Conservation (phyloP, 1,139 yeast genomes). For the Magnusiomyces ingens region DNA sequence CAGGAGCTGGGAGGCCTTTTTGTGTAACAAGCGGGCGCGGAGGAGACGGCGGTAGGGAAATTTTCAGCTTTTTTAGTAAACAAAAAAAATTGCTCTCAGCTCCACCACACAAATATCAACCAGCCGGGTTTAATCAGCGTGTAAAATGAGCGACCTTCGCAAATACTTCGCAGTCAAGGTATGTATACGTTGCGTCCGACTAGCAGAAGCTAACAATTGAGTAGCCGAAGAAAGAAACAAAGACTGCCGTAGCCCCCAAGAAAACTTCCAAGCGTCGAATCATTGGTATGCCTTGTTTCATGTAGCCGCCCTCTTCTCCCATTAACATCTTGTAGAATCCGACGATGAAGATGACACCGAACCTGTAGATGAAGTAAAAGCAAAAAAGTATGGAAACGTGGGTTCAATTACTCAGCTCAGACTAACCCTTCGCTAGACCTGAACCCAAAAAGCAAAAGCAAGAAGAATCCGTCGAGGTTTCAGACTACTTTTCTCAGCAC, state of each 20-base stretch:
- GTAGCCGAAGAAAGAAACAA: constrained; percentile 6
- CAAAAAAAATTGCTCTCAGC: too few species aligned
- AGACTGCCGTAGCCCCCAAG: neutral
- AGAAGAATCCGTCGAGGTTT: constrained; percentile 4
- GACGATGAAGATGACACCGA: constrained; percentile 12
- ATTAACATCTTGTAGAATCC: constrained; percentile 8
- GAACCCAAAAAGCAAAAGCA: constrained; percentile 1
- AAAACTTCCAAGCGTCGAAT: constrained; percentile 9
- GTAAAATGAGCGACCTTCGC: constrained; percentile 12
- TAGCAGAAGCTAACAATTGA: neutral
- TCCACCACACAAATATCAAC: neutral
- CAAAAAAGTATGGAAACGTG: neutral
- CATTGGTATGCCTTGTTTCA: constrained; percentile 8
- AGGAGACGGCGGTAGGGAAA: too few species aligned
- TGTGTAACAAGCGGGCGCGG: neutral
- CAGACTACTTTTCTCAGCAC: neutral
- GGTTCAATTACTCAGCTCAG: too few species aligned
- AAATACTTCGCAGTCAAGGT: constrained; percentile 2
- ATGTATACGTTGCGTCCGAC: neutral
- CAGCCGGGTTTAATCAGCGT: too few species aligned
- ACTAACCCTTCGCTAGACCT: neutral
- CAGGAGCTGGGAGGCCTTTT: neutral
- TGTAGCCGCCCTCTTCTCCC: neutral
- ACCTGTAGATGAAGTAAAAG: neutral
- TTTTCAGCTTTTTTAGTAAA: too few species aligned